A percentile compares a stretch with the other conserved stretches of the same genome.
These are phyloP conservation scores for Eragrostis curvula DNA, from an alignment of 176 grass and related monocot genomes.

Conservation along the genomic window DNA sequence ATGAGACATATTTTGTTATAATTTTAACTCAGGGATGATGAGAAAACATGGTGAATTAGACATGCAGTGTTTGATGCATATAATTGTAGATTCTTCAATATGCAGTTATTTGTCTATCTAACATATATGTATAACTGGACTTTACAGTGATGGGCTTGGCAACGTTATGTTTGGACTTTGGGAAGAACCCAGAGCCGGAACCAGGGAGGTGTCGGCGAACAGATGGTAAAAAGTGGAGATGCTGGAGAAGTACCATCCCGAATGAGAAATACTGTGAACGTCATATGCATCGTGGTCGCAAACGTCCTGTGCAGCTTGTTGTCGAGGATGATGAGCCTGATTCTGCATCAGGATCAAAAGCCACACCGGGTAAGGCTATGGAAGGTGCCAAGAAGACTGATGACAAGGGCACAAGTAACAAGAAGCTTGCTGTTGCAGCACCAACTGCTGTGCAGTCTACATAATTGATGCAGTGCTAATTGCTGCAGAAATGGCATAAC, in stretches of 20 bases:
- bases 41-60: neutral
- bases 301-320: conserved; percentile 62
- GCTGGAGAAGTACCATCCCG: conserved; percentile 61
- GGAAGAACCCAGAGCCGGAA: conserved; percentile 58
- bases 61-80: neutral
- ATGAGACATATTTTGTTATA: conserved; percentile 28
- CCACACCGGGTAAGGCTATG: conserved; percentile 33
- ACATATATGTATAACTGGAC: conserved; percentile 21
- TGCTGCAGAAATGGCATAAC: conserved; percentile 51
- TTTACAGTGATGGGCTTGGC: conserved; percentile 63
- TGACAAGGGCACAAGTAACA: conserved; percentile 51
- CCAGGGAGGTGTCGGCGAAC: conserved; percentile 66
- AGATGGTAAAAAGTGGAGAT: conserved; percentile 68
- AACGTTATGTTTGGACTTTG: conserved; percentile 63
- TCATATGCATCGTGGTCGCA: conserved; percentile 71
- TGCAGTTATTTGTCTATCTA: conserved; percentile 31
- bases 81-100: conserved; percentile 6
- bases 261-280: conserved; percentile 70
- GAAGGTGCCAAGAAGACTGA: conserved; percentile 57
- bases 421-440: conserved; percentile 61
- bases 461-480: conserved; percentile 51
- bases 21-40: neutral
- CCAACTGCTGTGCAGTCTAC: conserved; percentile 59
- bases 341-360: conserved; percentile 59
- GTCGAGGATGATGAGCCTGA: conserved; percentile 59